Conservation (phyloP, 345 rosid genomes). For the Murraya paniculata region DNA sequence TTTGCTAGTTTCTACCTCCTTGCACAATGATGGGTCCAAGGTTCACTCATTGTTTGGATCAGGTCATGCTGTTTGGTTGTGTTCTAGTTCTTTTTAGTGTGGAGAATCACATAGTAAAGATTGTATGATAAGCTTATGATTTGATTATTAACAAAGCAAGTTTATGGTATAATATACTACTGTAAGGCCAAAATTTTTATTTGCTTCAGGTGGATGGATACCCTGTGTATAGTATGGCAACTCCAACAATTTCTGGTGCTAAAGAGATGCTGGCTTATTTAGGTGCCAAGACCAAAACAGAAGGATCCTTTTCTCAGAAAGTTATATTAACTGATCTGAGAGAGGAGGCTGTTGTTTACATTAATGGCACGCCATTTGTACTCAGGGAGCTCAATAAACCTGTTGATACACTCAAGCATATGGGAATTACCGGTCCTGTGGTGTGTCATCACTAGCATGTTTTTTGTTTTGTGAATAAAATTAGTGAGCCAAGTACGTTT, state of each 20-base stretch:
- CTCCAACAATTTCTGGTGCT: slow-evolving; percentile 85
- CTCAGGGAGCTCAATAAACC: slow-evolving; percentile 89
- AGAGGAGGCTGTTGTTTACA: slow-evolving; percentile 96
- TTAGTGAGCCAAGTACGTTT: neutral
- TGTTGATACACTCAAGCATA: slow-evolving; percentile 89
- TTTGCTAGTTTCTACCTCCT: neutral
- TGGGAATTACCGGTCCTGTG: slow-evolving; percentile 85
- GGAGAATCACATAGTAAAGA: neutral
- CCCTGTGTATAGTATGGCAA: slow-evolving; percentile 97
- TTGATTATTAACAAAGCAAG: neutral
- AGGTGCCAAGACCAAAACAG: slow-evolving; percentile 58
- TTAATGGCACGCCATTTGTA: slow-evolving; percentile 87
- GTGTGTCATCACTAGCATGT: slow-evolving; percentile 36
- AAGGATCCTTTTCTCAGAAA: slow-evolving; percentile 43
- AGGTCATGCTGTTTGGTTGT: neutral
- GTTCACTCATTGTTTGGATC: neutral
- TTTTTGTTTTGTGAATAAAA: slow-evolving; percentile 1
- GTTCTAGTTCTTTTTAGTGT: neutral
- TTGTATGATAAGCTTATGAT: neutral
- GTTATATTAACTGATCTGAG: slow-evolving; percentile 80
- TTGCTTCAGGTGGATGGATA: slow-evolving; percentile 76
- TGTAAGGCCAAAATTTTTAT: slow-evolving; percentile 5
- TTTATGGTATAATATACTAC: neutral
- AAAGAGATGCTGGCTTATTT: slow-evolving; percentile 83
- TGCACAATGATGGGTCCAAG: neutral